Evolutionary conservation across 495 filamentous ascomycete genomes (phyloP), one percentile per base, ranked within the genome.

Genomic region (Penicillium samsonianum): DNA sequence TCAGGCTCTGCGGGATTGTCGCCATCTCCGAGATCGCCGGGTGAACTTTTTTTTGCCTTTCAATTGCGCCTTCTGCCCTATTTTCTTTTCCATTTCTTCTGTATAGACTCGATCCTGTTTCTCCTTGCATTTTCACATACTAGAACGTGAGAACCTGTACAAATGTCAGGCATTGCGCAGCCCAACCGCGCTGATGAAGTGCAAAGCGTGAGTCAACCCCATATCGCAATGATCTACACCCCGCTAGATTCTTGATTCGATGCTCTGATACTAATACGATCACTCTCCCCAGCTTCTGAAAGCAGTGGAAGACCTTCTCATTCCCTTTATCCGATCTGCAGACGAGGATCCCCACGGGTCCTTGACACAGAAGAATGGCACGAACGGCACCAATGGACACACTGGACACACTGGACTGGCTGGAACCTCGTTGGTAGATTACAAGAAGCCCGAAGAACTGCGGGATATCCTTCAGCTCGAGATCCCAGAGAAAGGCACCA

Each of bases 311-410:
- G 75, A 82, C 30, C 81, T 92, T 33, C 78, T 96, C 26, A 80
- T 94, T 25, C 88, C 89, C 1, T 94, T 91, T 71, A 87, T 96
- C 61, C 82, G 79, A 41, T 78, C 81, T 12, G 91, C 91, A 51
- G 91, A 95, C 71, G 76, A 87, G 51, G 83, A 85, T 53, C 57
- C 57, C 49, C 78, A 78, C 22, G 62, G 69, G 12, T 20, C 81
- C 82, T 60, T 70, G 75, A 17, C 74, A 75, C 16, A 81, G 80
- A 38, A 81, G 2, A 53, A 53, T 41, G 50, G 37, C 16, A 42
- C n/a, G 26, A 53, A 85, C 63, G 79, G 79, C n/a, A 50, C 53
- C 37, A 74, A 77, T n/a, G 73, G 81, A 48, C 52, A 72, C 46
- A 67, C n/a, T n/a, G 73, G 81, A 48, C 52, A 72, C 46, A 25